These are phyloP conservation scores for Halophytophthora polymorphica DNA, from an alignment of 352 stramenopile species.

Conservation along the genomic window DNA sequence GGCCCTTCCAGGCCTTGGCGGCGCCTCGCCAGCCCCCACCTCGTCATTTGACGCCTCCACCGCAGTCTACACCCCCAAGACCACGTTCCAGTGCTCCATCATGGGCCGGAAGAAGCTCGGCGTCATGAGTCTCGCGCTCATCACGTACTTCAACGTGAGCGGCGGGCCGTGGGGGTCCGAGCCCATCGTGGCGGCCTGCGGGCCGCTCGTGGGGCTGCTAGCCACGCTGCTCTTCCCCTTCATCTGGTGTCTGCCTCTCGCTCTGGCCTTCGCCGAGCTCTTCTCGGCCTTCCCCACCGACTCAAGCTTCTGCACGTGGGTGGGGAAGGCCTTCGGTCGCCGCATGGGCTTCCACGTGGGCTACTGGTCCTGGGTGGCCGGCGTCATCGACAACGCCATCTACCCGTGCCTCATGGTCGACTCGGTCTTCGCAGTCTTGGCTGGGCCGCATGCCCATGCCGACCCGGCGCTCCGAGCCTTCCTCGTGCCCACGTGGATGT, in stretches of 20 bases:
- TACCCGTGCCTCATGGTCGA: slow-evolving; percentile 79
- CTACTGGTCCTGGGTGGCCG: slow-evolving; percentile 81
- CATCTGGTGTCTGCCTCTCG: slow-evolving; percentile 66
- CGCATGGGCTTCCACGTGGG: slow-evolving; percentile 81
- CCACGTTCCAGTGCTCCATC: no score
- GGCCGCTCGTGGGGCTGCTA: slow-evolving; percentile 68
- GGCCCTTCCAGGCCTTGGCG: no score
- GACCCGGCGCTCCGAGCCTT: slow-evolving; percentile 24
- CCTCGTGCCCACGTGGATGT: slow-evolving; percentile 55
- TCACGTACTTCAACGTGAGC: slow-evolving; percentile 91
- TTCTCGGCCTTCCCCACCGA: slow-evolving; percentile 71
- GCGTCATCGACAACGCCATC: slow-evolving; percentile 81
- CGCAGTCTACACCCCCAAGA: no score
- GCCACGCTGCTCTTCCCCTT: slow-evolving; percentile 63
- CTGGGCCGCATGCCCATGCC: slow-evolving; percentile 17
- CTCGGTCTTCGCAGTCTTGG: slow-evolving; percentile 45
- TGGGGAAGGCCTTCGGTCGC: slow-evolving; percentile 64
- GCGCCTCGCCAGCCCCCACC: no score
- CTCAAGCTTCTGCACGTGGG: slow-evolving; percentile 74
- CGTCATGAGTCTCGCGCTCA: slow-evolving; percentile 63
- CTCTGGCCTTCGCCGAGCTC: slow-evolving; percentile 67
- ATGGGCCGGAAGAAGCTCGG: slow-evolving; percentile 54
- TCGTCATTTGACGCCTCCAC: no score
- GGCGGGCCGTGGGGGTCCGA: slow-evolving; percentile 94
- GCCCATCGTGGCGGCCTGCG: slow-evolving; percentile 87